Conservation (phyloP, 2,329 filamentous ascomycete species). For the Fusarium secorum region DNA sequence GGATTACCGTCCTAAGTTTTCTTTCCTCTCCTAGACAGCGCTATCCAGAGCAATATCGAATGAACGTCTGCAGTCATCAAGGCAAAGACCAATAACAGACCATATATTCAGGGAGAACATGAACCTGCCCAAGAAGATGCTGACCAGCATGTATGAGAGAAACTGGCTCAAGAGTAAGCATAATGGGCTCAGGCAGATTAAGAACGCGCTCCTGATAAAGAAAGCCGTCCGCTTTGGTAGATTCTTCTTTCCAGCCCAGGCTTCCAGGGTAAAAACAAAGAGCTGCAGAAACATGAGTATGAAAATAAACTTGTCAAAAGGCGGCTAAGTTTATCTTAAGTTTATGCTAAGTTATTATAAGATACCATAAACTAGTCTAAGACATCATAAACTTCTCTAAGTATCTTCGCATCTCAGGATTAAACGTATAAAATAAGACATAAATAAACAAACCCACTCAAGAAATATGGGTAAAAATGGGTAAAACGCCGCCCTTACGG, state of each 20-base stretch:
- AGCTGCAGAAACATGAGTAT: accelerated
- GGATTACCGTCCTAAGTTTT: too few species aligned
- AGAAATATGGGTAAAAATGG: neutral
- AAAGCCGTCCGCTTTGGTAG: neutral
- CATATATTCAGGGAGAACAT: neutral
- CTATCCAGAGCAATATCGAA: too few species aligned
- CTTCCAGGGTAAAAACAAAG: neutral
- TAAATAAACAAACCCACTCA: neutral
- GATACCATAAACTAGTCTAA: neutral
- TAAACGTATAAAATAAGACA: neutral
- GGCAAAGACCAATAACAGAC: neutral
- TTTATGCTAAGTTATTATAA: neutral
- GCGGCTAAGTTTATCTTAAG: neutral
- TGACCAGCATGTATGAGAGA: accelerated
- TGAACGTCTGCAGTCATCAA: neutral
- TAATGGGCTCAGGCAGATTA: neutral
- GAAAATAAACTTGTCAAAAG: neutral
- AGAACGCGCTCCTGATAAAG: accelerated
- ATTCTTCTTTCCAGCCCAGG: neutral
- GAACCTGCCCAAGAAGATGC: accelerated
- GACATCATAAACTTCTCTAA: neutral
- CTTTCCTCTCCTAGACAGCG: too few species aligned
- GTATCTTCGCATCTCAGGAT: too few species aligned
- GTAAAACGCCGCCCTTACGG: neutral
- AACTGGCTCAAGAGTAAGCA: accelerated